Evolutionary conservation across 1,284 basidiomycete genomes (phyloP).

Genomic region (Taiwanofungus camphoratus): DNA sequence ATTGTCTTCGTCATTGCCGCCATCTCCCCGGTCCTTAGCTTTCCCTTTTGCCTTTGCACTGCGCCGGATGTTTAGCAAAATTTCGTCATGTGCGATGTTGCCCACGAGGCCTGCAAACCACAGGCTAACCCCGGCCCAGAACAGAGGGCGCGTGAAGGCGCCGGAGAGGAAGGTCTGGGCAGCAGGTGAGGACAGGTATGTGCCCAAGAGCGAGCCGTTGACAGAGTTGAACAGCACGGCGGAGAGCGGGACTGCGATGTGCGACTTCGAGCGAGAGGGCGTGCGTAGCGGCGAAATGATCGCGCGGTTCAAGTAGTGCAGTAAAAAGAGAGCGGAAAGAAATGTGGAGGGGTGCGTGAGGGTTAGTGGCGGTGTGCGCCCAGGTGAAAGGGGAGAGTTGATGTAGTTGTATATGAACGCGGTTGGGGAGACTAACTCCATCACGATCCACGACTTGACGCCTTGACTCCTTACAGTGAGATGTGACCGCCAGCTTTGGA

Average conservation of each 20-base stretch:
- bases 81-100: slow-evolving; percentile 86
- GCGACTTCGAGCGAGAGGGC: slow-evolving; percentile 74
- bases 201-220: slow-evolving; percentile 69
- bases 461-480: slow-evolving; percentile 17
- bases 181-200: slow-evolving; percentile 56
- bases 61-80: slow-evolving; percentile 71
- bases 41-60: slow-evolving; percentile 36
- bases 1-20: slow-evolving; percentile 16
- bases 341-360: slow-evolving; percentile 42
- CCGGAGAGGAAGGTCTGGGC: slow-evolving; percentile 37
- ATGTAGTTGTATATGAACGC: slow-evolving; percentile 48
- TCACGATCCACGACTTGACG: slow-evolving; percentile 71
- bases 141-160: slow-evolving; percentile 36
- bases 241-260: slow-evolving; percentile 57
- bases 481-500: slow-evolving; percentile 8
- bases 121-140: slow-evolving; percentile 57
- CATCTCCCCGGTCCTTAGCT: slow-evolving; percentile 16
- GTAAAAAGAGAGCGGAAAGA: slow-evolving; percentile 56
- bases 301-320: slow-evolving; percentile 84
- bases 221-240: slow-evolving; percentile 66
- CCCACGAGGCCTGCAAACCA: slow-evolving; percentile 73
- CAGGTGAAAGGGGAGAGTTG: slow-evolving; percentile 37
- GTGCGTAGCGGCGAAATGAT: slow-evolving; percentile 79
- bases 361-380: slow-evolving; percentile 18
- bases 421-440: slow-evolving; percentile 80